A percentile compares a stretch with the other conserved stretches of the same genome.
Conservation (phyloP, 176 grass and related monocot genomes). For the Elymus sibiricus region DNA sequence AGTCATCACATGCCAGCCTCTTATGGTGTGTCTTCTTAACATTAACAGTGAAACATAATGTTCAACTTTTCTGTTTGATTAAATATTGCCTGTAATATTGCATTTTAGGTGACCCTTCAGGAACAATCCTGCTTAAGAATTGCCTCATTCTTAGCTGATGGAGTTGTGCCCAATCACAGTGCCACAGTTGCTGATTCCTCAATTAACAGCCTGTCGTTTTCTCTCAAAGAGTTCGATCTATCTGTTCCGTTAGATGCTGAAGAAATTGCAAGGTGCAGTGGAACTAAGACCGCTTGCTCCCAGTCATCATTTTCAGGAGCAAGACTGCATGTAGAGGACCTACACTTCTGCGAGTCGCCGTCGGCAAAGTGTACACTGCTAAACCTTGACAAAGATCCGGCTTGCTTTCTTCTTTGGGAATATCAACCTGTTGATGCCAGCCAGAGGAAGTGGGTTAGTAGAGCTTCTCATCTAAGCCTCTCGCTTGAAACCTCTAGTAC, state of each 20-base stretch:
- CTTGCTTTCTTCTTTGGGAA: constrained; percentile 93
- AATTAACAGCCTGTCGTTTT: constrained; percentile 73
- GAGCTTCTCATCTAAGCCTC: constrained; percentile 72
- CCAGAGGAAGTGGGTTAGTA: constrained; percentile 74
- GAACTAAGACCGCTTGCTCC: constrained; percentile 41
- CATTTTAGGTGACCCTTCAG: constrained; percentile 79
- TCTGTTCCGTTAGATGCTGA: constrained; percentile 73
- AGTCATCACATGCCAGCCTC: constrained; percentile 83
- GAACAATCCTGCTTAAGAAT: constrained; percentile 98
- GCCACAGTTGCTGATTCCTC: constrained; percentile 60
- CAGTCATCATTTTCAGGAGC: constrained; percentile 78
- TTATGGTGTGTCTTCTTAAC: constrained; percentile 54
- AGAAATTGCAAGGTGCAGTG: constrained; percentile 56
- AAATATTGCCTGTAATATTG: constrained; percentile 21
- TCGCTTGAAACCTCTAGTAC: constrained; percentile 75
- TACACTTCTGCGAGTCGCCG: constrained; percentile 77
- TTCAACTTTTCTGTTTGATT: constrained; percentile 28
- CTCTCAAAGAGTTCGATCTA: constrained; percentile 89
- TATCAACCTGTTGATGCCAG: constrained; percentile 95
- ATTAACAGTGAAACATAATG: constrained; percentile 15
- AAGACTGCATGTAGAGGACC: constrained; percentile 83
- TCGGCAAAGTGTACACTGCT: constrained; percentile 80
- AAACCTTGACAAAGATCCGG: constrained; percentile 92
- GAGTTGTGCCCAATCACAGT: constrained; percentile 57
- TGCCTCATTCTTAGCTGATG: constrained; percentile 94